A percentile compares a stretch with the other conserved stretches of the same genome.
Conservation (phyloP, 352 stramenopile species). For the Phytophthora litchii region DNA sequence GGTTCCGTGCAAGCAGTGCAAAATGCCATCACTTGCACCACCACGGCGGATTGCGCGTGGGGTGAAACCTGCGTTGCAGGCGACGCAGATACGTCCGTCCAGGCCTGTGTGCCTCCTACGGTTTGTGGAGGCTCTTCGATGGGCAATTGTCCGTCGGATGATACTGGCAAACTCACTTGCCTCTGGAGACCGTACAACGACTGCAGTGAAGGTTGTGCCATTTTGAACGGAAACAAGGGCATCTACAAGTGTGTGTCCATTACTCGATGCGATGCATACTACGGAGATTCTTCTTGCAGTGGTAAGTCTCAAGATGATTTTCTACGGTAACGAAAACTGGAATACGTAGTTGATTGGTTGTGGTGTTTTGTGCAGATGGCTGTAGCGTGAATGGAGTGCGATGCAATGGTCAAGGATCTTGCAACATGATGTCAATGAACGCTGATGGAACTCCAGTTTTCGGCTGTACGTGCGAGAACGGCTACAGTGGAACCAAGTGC, state of each 20-base stretch:
- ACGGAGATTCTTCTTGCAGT: slow-evolving; percentile 56
- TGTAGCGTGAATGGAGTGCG: slow-evolving; percentile 61
- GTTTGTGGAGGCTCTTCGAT: slow-evolving; percentile 57
- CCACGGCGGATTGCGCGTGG: slow-evolving; percentile 65
- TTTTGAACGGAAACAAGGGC: slow-evolving; percentile 42
- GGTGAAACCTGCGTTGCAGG: slow-evolving; percentile 78
- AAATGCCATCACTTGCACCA: slow-evolving; percentile 55
- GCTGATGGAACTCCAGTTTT: slow-evolving; percentile 51
- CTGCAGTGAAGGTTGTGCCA: slow-evolving; percentile 31
- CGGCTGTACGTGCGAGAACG: slow-evolving; percentile 65
- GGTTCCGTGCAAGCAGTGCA: slow-evolving; percentile 19
- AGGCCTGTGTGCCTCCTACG: slow-evolving; percentile 68
- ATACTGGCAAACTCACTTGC: slow-evolving; percentile 74
- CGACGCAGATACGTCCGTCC: slow-evolving; percentile 58
- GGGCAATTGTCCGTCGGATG: slow-evolving; percentile 71
- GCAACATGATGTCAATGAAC: slow-evolving; percentile 48
- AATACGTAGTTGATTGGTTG: neutral
- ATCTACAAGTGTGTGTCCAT: slow-evolving; percentile 88
- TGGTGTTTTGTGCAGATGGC: slow-evolving; percentile 27
- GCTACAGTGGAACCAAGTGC: slow-evolving; percentile 75
- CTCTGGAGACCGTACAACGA: slow-evolving; percentile 43
- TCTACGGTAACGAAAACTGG: too few relatives aligned
- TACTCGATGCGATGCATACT: slow-evolving; percentile 77
- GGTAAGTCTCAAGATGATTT: slow-evolving; percentile 36
- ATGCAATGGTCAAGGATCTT: slow-evolving; percentile 81